These are phyloP conservation scores for Tuber melanosporum DNA, from an alignment of 495 filamentous ascomycete species.

Conservation along the genomic window DNA sequence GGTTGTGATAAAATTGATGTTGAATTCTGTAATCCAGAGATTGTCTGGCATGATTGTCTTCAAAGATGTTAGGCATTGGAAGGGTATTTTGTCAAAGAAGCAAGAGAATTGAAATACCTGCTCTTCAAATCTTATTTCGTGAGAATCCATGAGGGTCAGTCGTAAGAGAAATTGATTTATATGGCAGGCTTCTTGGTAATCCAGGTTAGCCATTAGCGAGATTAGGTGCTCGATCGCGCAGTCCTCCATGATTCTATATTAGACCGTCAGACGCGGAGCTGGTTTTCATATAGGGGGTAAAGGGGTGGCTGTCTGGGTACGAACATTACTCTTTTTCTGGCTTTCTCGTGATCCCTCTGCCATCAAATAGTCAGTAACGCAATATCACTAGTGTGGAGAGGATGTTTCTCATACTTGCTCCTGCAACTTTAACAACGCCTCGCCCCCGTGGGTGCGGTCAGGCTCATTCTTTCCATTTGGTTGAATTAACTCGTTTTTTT, in stretches of 20 bases:
- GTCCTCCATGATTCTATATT: not conserved
- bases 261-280: not conserved
- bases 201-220: not conserved
- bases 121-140: not conserved
- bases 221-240: not conserved
- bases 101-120: not conserved
- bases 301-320: not conserved
- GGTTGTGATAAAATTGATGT: not conserved
- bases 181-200: not conserved
- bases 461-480: no score
- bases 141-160: not conserved
- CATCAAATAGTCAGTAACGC: not conserved
- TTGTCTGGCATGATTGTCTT: constrained; percentile 5
- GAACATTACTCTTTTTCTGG: not conserved
- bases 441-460: no score
- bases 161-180: not conserved
- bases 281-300: not conserved
- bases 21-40: constrained; percentile 7
- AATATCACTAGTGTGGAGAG: not conserved
- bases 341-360: not conserved
- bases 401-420: no score
- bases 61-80: not conserved
- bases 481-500: no score
- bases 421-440: no score
- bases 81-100: not conserved